Evolutionary conservation across 2,329 filamentous ascomycete species (phyloP), one percentile per base, ranked within the genome.

Genomic region (Davidsoniella eucalypti): DNA sequence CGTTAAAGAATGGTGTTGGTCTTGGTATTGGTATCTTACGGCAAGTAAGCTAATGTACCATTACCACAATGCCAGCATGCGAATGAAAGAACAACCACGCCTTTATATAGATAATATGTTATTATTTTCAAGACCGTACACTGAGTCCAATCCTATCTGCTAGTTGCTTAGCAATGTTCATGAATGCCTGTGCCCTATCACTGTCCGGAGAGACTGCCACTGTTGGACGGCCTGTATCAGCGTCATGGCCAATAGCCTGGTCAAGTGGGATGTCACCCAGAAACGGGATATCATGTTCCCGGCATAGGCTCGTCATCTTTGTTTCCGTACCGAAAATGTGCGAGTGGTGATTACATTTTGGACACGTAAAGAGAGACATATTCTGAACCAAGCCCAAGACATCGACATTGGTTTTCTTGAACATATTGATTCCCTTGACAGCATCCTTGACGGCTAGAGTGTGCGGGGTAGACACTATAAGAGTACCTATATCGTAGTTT

Each of bases 401-500:
- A 46, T 84, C 80, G 5, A 93, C 78, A 50, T 83, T 70, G 58
- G 93, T 84, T 59, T 86, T 90, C 58, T 80, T 78, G 66, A 96
- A 96, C 78, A 98, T 87, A 58, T 86, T 84, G 55, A 95, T 82
- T 2, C 92, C 92, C 58, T 92, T 87, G 17, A 93, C 75, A 1
- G 92, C 90, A 60, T 98, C 92, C 58, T 90, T 87, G 2, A 95
- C 76, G 1, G 90, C 87, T 25, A 98, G 77, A 47, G 93, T 87
- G 63, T 98, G 92, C 2, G 92, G 92, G 0, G 92, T 98, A 0
- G 87, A 92, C 1, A 98, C 80, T 36, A 98, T 85, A 14, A 96
- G 70, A 0, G 85, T 81, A 16, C 83, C 80, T 83, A 48, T 2
- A 5, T 40, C 10, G 26, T 33, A 33, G 10, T 33, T 33, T 33